Conservation (phyloP, 2,329 filamentous ascomycete genomes). For the Diaporthe citri region DNA sequence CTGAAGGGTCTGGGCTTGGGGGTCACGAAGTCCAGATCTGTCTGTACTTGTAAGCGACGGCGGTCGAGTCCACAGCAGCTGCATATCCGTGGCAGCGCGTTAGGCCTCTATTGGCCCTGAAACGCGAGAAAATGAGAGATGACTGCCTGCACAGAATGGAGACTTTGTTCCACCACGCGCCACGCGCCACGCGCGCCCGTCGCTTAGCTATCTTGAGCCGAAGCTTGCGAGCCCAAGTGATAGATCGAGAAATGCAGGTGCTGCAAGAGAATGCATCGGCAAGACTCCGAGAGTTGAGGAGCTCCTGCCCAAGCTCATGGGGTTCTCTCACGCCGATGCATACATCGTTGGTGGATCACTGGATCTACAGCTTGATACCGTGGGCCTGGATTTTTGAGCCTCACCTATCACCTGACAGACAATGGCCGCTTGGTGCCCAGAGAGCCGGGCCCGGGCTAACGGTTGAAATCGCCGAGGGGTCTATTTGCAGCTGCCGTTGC, state of each 20-base stretch:
- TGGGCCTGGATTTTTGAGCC: neutral
- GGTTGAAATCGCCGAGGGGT: neutral
- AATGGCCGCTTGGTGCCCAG: neutral
- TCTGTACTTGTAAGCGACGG: neutral
- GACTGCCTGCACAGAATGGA: conserved; percentile 3
- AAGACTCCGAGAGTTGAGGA: neutral
- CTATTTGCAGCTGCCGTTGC: conserved; percentile 7
- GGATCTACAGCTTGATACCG: neutral
- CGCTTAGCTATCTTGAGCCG: neutral
- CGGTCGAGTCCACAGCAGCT: conserved; percentile 7
- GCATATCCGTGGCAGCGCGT: neutral
- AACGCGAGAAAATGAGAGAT: conserved; percentile 10
- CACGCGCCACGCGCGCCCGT: conserved; percentile 5
- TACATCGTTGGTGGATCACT: neutral
- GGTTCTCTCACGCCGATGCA: neutral
- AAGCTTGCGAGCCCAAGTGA: conserved; percentile 20
- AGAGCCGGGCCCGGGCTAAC: conserved; percentile 8
- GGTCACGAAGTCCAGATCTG: neutral
- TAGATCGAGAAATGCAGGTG: conserved; percentile 4
- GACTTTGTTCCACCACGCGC: neutral
- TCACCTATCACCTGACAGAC: conserved; percentile 5
- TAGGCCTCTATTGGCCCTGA: conserved; percentile 9
- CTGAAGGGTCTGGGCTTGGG: neutral
- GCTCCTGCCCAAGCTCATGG: neutral
- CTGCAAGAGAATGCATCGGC: conserved; percentile 4